Evolutionary conservation across 441 rosid species (phyloP).

Genomic region (Euphorbia celastroides): DNA sequence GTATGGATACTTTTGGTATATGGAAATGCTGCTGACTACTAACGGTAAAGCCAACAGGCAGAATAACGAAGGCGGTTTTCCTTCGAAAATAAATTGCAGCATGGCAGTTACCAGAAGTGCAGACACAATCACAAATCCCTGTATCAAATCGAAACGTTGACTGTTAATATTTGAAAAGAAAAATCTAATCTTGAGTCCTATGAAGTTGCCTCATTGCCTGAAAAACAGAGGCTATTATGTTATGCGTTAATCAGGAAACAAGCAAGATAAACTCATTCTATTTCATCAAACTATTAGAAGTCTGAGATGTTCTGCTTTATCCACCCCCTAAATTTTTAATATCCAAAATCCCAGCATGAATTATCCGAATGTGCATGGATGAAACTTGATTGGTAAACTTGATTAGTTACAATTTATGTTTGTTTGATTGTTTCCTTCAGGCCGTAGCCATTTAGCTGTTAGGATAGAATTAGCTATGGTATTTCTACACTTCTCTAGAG

Average conservation of each 20-base stretch:
- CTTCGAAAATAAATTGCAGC: slow-evolving; percentile 88
- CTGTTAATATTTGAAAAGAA: not conserved
- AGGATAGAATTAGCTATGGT: no score
- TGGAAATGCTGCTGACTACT: slow-evolving; percentile 69
- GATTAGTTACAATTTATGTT: no score
- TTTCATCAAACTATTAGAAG: not conserved
- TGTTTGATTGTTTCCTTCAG: no score
- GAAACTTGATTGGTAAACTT: no score
- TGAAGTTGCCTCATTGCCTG: not conserved
- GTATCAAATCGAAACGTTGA: slow-evolving; percentile 19
- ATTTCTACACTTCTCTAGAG: no score
- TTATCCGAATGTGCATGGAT: not conserved
- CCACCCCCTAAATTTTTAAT: not conserved
- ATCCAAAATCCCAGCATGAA: not conserved
- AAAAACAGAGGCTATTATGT: not conserved
- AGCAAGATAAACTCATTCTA: not conserved
- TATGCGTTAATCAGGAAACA: no score
- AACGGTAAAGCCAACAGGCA: slow-evolving; percentile 82
- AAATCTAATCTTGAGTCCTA: not conserved
- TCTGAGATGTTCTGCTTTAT: not conserved
- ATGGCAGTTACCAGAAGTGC: slow-evolving; percentile 93
- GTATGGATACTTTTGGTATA: slow-evolving; percentile 89
- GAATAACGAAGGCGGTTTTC: slow-evolving; percentile 73
- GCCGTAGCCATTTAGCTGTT: no score
- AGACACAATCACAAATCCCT: slow-evolving; percentile 96